These are phyloP conservation scores for Bretschneidera sinensis DNA, from an alignment of 345 rosid species.

Conservation along the genomic window DNA sequence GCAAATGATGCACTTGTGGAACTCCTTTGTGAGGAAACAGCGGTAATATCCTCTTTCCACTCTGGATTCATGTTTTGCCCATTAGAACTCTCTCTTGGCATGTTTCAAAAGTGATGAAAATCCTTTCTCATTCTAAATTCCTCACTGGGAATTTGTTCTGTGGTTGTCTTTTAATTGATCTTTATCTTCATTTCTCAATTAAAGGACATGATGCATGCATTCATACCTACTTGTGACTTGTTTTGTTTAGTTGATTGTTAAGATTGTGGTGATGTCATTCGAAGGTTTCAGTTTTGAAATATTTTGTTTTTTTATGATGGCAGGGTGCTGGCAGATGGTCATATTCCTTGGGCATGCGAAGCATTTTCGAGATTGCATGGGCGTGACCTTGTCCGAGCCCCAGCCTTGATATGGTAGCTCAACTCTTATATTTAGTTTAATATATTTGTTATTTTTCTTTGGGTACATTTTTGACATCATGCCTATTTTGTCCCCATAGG, in stretches of 20 bases:
- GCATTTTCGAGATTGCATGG: slow-evolving; percentile 86
- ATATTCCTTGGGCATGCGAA: slow-evolving; percentile 99
- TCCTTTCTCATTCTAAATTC: too few species aligned
- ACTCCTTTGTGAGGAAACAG: slow-evolving; percentile 94
- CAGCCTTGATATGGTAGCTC: slow-evolving; percentile 64
- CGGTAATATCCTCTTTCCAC: slow-evolving; percentile 39
- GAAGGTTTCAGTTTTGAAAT: background rate
- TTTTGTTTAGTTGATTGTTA: too few species aligned
- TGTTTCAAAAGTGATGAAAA: background rate
- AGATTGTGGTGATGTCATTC: background rate
- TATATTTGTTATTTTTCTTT: too few species aligned
- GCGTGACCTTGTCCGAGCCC: slow-evolving; percentile 54
- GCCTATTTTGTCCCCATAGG: too few species aligned
- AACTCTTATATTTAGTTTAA: too few species aligned
- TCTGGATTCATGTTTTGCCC: background rate
- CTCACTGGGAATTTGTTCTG: too few species aligned
- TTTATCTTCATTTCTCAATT: too few species aligned
- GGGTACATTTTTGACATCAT: background rate
- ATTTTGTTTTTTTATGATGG: slow-evolving; percentile 2
- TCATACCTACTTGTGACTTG: background rate
- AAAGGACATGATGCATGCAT: too few species aligned
- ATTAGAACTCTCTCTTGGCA: background rate
- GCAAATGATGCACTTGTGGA: slow-evolving; percentile 98
- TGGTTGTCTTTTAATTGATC: too few species aligned
- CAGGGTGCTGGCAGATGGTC: slow-evolving; percentile 98